Evolutionary conservation across 2,329 filamentous ascomycete genomes (phyloP).

Genomic region (Coniochaeta prunicola): DNA sequence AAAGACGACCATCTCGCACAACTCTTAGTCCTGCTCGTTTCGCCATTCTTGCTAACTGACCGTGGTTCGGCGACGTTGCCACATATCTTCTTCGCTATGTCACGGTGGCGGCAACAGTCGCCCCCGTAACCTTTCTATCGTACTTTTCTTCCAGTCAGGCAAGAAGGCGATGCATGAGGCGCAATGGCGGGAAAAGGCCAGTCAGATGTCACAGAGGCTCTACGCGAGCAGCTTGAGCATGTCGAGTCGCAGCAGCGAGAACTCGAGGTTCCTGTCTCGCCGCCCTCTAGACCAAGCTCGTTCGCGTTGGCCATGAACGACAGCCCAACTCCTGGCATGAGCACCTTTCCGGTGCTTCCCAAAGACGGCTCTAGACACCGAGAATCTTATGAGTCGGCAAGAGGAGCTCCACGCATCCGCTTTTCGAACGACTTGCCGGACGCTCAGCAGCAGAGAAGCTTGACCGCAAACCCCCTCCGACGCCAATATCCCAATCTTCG

Average conservation of each 20-base stretch:
- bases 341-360: constrained; percentile 5
- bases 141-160: background rate
- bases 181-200: background rate
- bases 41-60: background rate
- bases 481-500: constrained; percentile 8
- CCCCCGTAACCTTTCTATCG: background rate
- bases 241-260: constrained; percentile 14
- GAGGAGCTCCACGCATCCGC: constrained; percentile 11
- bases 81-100: background rate
- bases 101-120: background rate
- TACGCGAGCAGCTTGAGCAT: constrained; percentile 17
- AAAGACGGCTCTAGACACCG: constrained; percentile 4
- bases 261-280: constrained; percentile 1
- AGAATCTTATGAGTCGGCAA: background rate
- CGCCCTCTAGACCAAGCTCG: background rate
- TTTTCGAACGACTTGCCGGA: constrained; percentile 17
- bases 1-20: background rate
- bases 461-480: constrained; percentile 1
- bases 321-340: background rate
- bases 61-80: background rate
- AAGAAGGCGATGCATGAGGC: background rate
- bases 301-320: constrained; percentile 3
- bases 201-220: constrained; percentile 8
- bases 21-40: background rate
- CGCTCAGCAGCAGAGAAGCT: constrained; percentile 1